Evolutionary conservation across 2,329 filamentous ascomycete species (phyloP), one percentile per base, ranked within the genome.

Genomic region (Drechslerella dactyloides): DNA sequence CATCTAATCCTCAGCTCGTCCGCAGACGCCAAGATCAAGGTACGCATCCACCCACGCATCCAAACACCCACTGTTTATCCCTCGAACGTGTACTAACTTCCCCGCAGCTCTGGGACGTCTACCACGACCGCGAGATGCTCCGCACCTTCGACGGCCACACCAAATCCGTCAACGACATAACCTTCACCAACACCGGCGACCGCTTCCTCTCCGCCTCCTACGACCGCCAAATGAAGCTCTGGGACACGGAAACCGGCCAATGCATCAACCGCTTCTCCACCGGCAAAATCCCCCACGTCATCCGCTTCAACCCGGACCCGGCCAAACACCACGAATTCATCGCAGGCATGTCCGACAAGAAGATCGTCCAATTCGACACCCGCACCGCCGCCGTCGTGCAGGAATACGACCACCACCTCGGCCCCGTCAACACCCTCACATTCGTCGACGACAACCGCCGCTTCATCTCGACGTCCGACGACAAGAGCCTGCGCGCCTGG

Each of bases 401-500:
- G 78, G 94, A 97, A 82, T 99, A 99, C 81, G 93, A 99, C 78
- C 94, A 99, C 80, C 94, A 99, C 79, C 83, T 99, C 73, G 94
- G 92, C n/a, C 91, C 94, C 23, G 89, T 99, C 82, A 99, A 99
- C 82, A 97, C 94, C 8, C 91, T 99, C 75, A 94, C 91, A 2
- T 99, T 97, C 80, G 91, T 96, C 75, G 94, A 99, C 79, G 88
- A 96, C 69, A 91, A 93, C 80, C 88, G 93, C 37, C 90, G 96
- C 44, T 99, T 99, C 84, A 94, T 99, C 83, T 96, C 93, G 24
- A 99, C 96, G 0, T 96, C 91, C 0, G 94, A 99, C 82, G 94
- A 99, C 82, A 96, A 97, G 80, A 93, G 90, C 6, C 85, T 99
- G 23, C 89, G 94, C 72, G 93, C 93, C 0, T 99, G 96, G 96